Base-by-base conservation (phyloP, 495 filamentous ascomycete species). In the Daldinia concentrica region DNA sequence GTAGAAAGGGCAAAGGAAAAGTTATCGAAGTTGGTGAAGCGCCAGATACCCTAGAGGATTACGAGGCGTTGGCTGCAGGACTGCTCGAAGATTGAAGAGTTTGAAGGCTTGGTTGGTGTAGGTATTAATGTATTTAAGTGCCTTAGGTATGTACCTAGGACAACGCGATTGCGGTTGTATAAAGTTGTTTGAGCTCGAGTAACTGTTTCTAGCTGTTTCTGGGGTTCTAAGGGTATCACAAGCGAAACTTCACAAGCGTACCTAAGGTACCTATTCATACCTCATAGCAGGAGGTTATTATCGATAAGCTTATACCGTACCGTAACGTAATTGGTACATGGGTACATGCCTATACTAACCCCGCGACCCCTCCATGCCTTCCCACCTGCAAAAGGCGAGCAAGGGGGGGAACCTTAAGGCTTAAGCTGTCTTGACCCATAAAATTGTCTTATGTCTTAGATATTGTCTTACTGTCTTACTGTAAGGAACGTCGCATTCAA, bases 61-160 rank as follows among this genome's bases (percentile, higher is more conserved):
- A 97, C 78, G 95, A 98, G 80, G 89, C 90, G 60, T 75, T 97
- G 86, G 95, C 95, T 70, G 88, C 90, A 69, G 93, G 92, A 1
- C 81, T 98, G 76, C 83, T 98, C 74, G 90, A 86, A 58, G 84
- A 82, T 58, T 84, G 51, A 66, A 19, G 27, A 29, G 45, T 41
- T 39, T 26, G 24, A 9, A 39, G 32, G 36, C 8, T 65, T n/a
- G 57, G 52, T 66, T 59, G 41, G 26, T 50, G 41, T 26, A 54
- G 62, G 34, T 56, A 17, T 15, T 6, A 15, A 22, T 11, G 6
- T 26, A 52, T 26, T 22, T n/a, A n/a, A n/a, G n/a, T n/a, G n/a
- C n/a, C n/a, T n/a, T 27, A 52, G n/a, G 17, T 26, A 29, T 52
- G 15, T 27, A 29, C 11, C 14, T 48, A 22, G 11, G 41, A 48